A percentile compares a stretch with the other conserved stretches of the same genome.
These are phyloP conservation scores for Irpex lacteus DNA, from an alignment of 1,284 basidiomycete genomes.

Conservation along the genomic window DNA sequence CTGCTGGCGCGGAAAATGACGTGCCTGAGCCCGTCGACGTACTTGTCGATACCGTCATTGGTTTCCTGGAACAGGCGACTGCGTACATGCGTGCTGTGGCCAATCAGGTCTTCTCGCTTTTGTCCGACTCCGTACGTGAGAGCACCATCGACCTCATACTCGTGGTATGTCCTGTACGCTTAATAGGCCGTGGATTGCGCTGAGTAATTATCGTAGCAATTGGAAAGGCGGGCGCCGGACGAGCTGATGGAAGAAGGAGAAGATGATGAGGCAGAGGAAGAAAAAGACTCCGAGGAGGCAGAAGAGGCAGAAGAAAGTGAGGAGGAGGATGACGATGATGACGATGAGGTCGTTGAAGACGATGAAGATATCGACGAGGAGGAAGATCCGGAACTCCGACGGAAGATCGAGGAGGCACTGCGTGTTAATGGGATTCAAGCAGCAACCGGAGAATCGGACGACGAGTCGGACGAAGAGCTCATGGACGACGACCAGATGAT, in stretches of 20 bases:
- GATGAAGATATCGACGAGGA: constrained; percentile 47
- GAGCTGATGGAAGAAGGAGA: constrained; percentile 48
- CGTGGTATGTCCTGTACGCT: constrained; percentile 44
- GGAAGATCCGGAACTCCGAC: constrained; percentile 68
- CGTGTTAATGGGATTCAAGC: constrained; percentile 70
- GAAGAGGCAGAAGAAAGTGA: constrained; percentile 39
- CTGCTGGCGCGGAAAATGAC: constrained; percentile 32
- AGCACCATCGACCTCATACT: constrained; percentile 84
- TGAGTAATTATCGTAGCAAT: constrained; percentile 61
- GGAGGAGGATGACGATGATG: constrained; percentile 33
- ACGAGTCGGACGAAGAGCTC: constrained; percentile 59
- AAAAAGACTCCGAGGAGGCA: constrained; percentile 25
- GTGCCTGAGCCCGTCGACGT: constrained; percentile 72
- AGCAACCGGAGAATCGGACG: constrained; percentile 44
- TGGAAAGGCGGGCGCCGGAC: constrained; percentile 67
- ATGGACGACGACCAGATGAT: constrained; percentile 99
- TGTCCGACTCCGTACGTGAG: constrained; percentile 68
- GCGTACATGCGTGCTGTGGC: constrained; percentile 81
- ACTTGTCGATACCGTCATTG: constrained; percentile 86
- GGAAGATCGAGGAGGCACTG: constrained; percentile 77
- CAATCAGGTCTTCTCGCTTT: constrained; percentile 78
- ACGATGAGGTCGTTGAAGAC: constrained; percentile 48
- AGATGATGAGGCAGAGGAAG: constrained; percentile 13
- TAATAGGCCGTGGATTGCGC: constrained; percentile 5
- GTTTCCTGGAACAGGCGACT: constrained; percentile 83